Base-by-base conservation (phyloP, 441 rosid species). In the Capsella rubella region DNA sequence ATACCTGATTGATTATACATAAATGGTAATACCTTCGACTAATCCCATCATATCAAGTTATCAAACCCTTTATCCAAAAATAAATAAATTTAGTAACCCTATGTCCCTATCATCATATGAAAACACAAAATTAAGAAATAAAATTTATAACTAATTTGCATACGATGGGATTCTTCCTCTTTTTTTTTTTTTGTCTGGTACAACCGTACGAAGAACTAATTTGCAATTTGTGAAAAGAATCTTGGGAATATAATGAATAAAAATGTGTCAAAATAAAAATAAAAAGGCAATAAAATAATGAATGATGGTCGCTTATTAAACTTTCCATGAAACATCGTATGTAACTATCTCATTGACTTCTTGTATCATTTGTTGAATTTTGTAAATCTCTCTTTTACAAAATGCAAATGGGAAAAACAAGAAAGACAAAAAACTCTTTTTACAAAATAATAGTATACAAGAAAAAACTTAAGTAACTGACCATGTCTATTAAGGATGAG, bases 291-390 rank as follows among this genome's bases (percentile, higher is more conserved):
- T 10, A 7, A 66, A 57, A 8, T 2, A 34, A 64, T 34, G n/a
- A 51, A 58, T 12, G 51, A 43, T 54, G 79, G 79, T 34, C 69
- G 70, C 31, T 45, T 12, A 43, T 28, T 74, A 53, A 75, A 69
- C 79, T 68, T 9, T 25, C 74, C 51, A 53, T 35, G 79, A 75
- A 75, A 69, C 59, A 68, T 39, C 79, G 46, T 69, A 61, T 69
- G 74, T 62, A 68, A 68, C 64, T 61, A 69, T 75, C 79, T 75
- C 79, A 43, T 53, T 53, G 79, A 75, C 79, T 45, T 75, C 43
- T 52, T 60, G 32, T 5, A 51, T 43, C 56, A 53, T 45, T 37
- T 11, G 40, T 75, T 21, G 69, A 68, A 52, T 11, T 42, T 67
- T 4, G 25, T 21, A 42, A 10, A 29, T 15, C 16, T 15, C 13